Conservation (phyloP, 2,329 filamentous ascomycete species). For the Chrysoporthe puriensis region DNA sequence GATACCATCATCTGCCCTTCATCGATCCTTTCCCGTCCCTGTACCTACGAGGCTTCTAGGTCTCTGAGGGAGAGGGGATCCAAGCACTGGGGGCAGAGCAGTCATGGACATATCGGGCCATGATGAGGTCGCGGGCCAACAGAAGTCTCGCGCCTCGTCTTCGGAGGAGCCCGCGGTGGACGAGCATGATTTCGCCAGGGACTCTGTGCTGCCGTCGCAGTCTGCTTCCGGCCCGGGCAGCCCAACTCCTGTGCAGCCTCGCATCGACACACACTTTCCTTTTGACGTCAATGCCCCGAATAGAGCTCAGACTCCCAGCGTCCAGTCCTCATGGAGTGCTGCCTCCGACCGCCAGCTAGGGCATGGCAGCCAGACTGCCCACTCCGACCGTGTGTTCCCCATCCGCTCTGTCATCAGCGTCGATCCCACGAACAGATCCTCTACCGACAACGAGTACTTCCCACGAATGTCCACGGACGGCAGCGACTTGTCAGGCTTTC, state of each 20-base stretch:
- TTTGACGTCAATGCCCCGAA: background rate
- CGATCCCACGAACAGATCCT: constrained; percentile 54
- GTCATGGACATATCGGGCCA: constrained; percentile 18
- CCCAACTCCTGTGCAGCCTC: constrained; percentile 16
- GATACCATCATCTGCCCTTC: background rate
- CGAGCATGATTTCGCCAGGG: constrained; percentile 7
- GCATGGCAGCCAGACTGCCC: constrained; percentile 39
- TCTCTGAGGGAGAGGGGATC: constrained; percentile 8
- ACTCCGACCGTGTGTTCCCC: constrained; percentile 72
- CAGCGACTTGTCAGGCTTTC: background rate
- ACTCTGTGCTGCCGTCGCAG: background rate
- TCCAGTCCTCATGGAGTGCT: constrained; percentile 46
- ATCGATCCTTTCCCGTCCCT: background rate
- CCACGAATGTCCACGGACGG: constrained; percentile 35
- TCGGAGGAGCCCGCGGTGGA: constrained; percentile 1
- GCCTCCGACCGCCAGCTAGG: constrained; percentile 47
- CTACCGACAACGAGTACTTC: constrained; percentile 45
- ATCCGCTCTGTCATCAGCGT: constrained; percentile 79
- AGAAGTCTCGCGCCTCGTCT: background rate
- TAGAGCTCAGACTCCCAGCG: constrained; percentile 29
- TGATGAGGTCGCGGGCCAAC: constrained; percentile 6
- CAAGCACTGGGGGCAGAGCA: background rate
- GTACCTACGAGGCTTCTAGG: constrained; percentile 21
- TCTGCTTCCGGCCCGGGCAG: constrained; percentile 5
- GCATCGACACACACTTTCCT: constrained; percentile 17